Percentiles rank a stretch among this genome's conserved stretches.
These are phyloP conservation scores for Colletotrichum sublineola DNA, from an alignment of 2,329 filamentous ascomycete species.

Conservation along the genomic window DNA sequence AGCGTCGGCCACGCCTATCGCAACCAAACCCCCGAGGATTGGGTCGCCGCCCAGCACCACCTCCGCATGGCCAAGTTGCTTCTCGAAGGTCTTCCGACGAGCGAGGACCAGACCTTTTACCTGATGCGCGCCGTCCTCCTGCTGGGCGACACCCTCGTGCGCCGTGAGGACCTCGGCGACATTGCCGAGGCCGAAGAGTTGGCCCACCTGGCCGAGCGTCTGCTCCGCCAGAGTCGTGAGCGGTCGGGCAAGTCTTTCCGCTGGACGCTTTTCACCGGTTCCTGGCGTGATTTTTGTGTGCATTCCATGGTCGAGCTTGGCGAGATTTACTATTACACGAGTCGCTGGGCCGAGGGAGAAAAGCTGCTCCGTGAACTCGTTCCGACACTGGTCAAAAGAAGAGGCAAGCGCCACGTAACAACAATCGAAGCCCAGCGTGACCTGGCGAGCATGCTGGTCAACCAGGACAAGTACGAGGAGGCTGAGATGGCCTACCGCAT, in stretches of 20 bases:
- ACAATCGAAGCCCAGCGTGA: conserved; percentile 44
- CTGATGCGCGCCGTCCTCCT: conserved; percentile 43
- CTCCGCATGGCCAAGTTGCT: conserved; percentile 40
- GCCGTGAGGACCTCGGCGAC: conserved; percentile 41
- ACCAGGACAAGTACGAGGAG: conserved; percentile 42
- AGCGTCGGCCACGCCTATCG: conserved; percentile 42
- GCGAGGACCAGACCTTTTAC: conserved; percentile 41
- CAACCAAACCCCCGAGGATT: conserved; percentile 41
- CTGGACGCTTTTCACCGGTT: conserved; percentile 40
- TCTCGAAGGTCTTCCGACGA: conserved; percentile 34
- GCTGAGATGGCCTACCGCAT: conserved; percentile 41
- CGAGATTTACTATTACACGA: conserved; percentile 45
- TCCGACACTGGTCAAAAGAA: conserved; percentile 36
- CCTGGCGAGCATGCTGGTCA: conserved; percentile 43
- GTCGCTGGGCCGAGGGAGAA: conserved; percentile 42
- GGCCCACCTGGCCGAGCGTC: conserved; percentile 35
- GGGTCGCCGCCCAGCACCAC: conserved; percentile 37
- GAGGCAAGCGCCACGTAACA: conserved; percentile 40
- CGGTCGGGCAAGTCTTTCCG: conserved; percentile 31
- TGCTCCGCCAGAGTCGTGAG: conserved; percentile 33
- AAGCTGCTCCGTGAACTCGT: conserved; percentile 42
- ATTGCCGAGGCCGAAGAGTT: conserved; percentile 38
- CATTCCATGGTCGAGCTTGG: conserved; percentile 45
- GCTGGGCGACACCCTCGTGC: conserved; percentile 43
- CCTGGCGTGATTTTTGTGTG: conserved; percentile 43